Percentiles rank a stretch among this genome's conserved stretches.
phyloP scores from a whole-genome alignment of 495 filamentous ascomycete genomes.

The Podospora pseudoanserina region DNA sequence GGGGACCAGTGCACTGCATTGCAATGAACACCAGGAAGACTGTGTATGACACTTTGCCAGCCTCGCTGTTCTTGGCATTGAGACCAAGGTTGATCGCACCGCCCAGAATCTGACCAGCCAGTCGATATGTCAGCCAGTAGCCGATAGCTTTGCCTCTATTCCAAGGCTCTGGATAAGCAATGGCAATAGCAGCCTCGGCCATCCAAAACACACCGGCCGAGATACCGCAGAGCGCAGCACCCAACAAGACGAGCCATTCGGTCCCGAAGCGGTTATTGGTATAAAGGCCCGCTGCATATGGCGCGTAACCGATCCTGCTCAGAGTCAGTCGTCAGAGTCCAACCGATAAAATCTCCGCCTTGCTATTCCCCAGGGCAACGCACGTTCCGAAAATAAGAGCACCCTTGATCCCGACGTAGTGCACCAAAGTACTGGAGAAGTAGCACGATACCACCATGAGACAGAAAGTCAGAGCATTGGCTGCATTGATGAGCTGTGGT shows the following conservation, averaged over 20 bases:
- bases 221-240: constrained; percentile 61
- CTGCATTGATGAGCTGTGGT: constrained; percentile 66
- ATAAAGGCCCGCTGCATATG: constrained; percentile 63
- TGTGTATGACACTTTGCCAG: constrained; percentile 59
- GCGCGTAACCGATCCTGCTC: constrained; percentile 55
- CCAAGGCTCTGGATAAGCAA: constrained; percentile 60
- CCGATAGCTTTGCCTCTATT: constrained; percentile 59
- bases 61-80: constrained; percentile 49
- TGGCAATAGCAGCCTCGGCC: constrained; percentile 61
- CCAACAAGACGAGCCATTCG: constrained; percentile 61
- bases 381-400: constrained; percentile 59
- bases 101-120: constrained; percentile 60
- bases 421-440: constrained; percentile 51
- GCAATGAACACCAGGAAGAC: constrained; percentile 61
- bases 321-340: not conserved
- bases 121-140: constrained; percentile 60
- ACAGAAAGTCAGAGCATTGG: constrained; percentile 65
- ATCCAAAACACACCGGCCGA: constrained; percentile 67
- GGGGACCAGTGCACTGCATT: constrained; percentile 54
- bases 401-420: constrained; percentile 60
- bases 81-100: constrained; percentile 61
- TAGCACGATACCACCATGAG: constrained; percentile 62
- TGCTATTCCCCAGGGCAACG: constrained; percentile 5
- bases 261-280: constrained; percentile 62
- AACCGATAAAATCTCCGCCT: not conserved